Evolutionary conservation across 2,329 filamentous ascomycete genomes (phyloP).

Genomic region (Pseudogymnoascus sp.): DNA sequence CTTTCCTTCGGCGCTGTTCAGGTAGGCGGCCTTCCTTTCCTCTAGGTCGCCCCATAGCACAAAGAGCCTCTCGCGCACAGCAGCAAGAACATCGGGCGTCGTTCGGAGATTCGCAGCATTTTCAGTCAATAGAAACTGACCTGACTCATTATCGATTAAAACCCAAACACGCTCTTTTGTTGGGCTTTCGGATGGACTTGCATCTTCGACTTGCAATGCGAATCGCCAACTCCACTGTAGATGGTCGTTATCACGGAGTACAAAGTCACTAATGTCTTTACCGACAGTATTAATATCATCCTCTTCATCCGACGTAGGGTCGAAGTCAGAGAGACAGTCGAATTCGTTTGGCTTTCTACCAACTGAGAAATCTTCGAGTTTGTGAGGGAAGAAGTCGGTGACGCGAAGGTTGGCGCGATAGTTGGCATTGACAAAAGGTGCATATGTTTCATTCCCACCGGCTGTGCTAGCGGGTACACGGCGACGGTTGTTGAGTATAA

Average conservation of each 20-base stretch:
- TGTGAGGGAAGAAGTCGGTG: conserved; percentile 69
- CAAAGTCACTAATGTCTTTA: conserved; percentile 26
- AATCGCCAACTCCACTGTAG: conserved; percentile 61
- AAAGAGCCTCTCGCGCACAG: conserved; percentile 65
- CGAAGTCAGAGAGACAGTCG: conserved; percentile 43
- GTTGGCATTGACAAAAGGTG: conserved; percentile 70
- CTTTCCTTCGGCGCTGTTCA: conserved; percentile 13
- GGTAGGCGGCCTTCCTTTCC: conserved; percentile 51
- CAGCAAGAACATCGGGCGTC: conserved; percentile 41
- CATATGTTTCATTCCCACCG: conserved; percentile 29
- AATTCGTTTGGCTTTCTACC: conserved; percentile 41
- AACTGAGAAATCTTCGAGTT: conserved; percentile 63
- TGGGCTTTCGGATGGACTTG: conserved; percentile 30
- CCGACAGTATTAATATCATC: conserved; percentile 25
- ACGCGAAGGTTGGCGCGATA: conserved; percentile 69
- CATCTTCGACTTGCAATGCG: conserved; percentile 70
- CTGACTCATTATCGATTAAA: conserved; percentile 56
- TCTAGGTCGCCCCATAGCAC: conserved; percentile 81
- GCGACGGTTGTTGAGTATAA: conserved; percentile 7
- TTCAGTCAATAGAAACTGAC: conserved; percentile 46
- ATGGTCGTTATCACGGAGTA: background rate
- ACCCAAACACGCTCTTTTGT: conserved; percentile 53
- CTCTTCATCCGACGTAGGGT: conserved; percentile 29
- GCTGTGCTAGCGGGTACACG: conserved; percentile 11
- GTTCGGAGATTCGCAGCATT: conserved; percentile 50